These are phyloP conservation scores for Erodium texanum DNA, from an alignment of 441 rosid species.

Conservation along the genomic window DNA sequence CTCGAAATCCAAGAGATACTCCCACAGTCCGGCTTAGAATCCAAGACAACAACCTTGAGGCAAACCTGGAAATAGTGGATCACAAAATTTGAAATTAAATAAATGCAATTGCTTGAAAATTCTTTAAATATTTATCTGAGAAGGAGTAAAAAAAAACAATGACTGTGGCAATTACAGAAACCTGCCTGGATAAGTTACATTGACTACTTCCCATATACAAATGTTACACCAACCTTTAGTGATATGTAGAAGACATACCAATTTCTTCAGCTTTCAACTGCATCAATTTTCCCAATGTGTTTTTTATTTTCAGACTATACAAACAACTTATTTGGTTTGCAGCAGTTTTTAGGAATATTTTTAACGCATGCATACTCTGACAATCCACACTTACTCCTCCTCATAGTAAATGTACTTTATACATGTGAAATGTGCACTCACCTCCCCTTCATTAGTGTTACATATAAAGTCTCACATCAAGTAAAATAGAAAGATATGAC, in stretches of 20 bases:
- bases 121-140: not conserved
- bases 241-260: not conserved
- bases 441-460: not conserved
- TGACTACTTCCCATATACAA: not conserved
- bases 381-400: not conserved
- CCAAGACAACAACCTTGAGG: conserved; percentile 80
- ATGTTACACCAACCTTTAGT: not conserved
- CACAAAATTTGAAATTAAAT: conserved; percentile 13
- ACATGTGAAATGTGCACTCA: not conserved
- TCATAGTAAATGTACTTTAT: not conserved
- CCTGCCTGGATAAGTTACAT: not conserved
- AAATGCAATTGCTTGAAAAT: not conserved
- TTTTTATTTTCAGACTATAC: not conserved
- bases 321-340: not conserved
- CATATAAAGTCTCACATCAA: not conserved
- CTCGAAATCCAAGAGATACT: conserved; percentile 69
- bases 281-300: not conserved
- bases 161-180: not conserved
- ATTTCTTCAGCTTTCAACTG: not conserved
- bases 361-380: not conserved
- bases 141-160: not conserved
- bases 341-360: not conserved
- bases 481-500: not conserved
- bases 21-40: conserved; percentile 70
- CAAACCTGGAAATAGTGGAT: conserved; percentile 45